Conservation (phyloP, 129 eudicot genomes). For the Escallonia rubra region DNA sequence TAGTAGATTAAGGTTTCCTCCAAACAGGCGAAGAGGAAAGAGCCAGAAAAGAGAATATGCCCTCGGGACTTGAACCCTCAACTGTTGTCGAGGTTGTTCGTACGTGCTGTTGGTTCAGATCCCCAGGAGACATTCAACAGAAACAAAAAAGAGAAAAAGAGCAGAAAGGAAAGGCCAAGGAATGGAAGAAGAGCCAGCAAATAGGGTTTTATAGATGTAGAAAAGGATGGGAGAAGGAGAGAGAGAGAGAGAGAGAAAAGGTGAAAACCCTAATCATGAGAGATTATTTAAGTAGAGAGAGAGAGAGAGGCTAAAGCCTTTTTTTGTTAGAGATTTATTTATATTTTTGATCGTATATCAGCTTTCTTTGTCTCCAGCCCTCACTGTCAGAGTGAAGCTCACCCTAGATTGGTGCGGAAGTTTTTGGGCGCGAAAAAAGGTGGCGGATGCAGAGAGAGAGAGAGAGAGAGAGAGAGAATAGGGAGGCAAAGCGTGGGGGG, state of each 20-base stretch:
- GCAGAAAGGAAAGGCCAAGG: constrained; percentile 25
- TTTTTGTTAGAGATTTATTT: constrained; percentile 19
- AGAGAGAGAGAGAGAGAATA: constrained; percentile 6
- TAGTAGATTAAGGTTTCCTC: not conserved
- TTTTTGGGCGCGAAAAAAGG: constrained; percentile 39
- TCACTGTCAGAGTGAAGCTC: constrained; percentile 31
- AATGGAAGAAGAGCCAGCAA: constrained; percentile 44
- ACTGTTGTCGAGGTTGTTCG: not conserved
- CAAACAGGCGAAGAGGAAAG: not conserved
- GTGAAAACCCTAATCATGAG: constrained; percentile 41
- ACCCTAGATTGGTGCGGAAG: constrained; percentile 66
- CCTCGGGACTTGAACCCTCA: constrained; percentile 57
- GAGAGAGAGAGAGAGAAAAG: constrained; percentile 6
- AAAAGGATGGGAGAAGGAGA: constrained; percentile 9
- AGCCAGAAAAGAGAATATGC: not conserved
- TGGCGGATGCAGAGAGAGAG: constrained; percentile 22
- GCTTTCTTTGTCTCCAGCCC: constrained; percentile 30
- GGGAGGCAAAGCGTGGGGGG: constrained; percentile 18
- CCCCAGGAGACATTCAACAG: constrained; percentile 9
- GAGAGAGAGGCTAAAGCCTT: constrained; percentile 22
- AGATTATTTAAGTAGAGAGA: constrained; percentile 26
- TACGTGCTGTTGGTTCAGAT: constrained; percentile 13
- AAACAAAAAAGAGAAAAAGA: constrained; percentile 20
- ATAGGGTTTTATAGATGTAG: constrained; percentile 30
- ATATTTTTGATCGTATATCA: constrained; percentile 9